Evolutionary conservation across 1,284 basidiomycete species (phyloP).

Genomic region (Sanghuangporus weigelae): DNA sequence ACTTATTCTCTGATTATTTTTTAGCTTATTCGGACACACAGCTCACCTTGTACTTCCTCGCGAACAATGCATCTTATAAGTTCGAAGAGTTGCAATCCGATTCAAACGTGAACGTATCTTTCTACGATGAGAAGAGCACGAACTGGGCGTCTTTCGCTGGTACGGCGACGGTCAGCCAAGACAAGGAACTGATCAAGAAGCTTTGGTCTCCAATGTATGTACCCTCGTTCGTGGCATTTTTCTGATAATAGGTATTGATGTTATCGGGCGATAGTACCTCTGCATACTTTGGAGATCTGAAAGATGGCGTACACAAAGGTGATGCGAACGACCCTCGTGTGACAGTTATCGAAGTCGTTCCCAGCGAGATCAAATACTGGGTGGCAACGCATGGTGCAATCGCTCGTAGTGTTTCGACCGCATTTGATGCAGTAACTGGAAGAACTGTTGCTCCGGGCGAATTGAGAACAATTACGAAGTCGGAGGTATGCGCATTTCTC

Average conservation of each 20-base stretch:
- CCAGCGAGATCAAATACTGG: conserved; percentile 81
- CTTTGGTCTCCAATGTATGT: conserved; percentile 60
- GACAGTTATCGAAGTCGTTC: conserved; percentile 74
- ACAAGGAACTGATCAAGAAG: conserved; percentile 62
- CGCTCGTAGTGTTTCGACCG: conserved; percentile 45
- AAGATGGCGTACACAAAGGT: conserved; percentile 84
- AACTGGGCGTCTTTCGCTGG: conserved; percentile 86
- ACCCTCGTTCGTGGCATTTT: conserved; percentile 7
- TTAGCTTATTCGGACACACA: conserved; percentile 44
- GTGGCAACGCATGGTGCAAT: conserved; percentile 43
- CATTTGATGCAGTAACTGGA: conserved; percentile 50
- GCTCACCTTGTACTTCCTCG: conserved; percentile 64
- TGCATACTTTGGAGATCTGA: conserved; percentile 85
- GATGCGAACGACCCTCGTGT: conserved; percentile 79
- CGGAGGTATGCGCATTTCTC: conserved; percentile 43
- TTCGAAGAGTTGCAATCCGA: conserved; percentile 76
- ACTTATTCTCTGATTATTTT: not conserved
- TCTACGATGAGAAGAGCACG: conserved; percentile 67
- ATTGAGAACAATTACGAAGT: conserved; percentile 53
- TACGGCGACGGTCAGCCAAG: conserved; percentile 59
- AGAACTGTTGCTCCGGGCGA: conserved; percentile 57
- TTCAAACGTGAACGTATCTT: conserved; percentile 74
- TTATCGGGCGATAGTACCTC: conserved; percentile 38
- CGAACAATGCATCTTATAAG: conserved; percentile 73
- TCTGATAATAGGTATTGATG: not conserved